These are phyloP conservation scores for Panus rudis DNA, from an alignment of 768 basidiomycete species.

Conservation along the genomic window DNA sequence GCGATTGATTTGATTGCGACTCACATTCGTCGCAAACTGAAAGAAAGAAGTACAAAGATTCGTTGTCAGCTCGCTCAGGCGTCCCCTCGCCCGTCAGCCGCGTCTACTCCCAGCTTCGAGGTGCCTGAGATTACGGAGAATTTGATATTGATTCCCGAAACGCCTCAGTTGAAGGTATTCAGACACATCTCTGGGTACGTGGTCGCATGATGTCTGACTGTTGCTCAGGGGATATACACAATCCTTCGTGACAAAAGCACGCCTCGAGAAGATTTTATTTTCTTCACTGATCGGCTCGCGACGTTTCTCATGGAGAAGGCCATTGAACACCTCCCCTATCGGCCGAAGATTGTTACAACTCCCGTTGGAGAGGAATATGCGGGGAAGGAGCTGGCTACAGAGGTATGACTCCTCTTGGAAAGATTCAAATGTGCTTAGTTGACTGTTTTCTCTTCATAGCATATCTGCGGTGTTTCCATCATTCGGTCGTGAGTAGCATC, in stretches of 20 bases:
- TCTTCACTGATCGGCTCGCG: constrained; percentile 83
- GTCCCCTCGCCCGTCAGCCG: constrained; percentile 12
- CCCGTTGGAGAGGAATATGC: constrained; percentile 48
- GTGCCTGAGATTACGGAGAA: constrained; percentile 40
- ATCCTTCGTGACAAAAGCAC: constrained; percentile 71
- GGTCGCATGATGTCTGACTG: not conserved
- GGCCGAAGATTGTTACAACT: constrained; percentile 52
- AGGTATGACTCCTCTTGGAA: constrained; percentile 31
- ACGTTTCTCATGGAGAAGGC: constrained; percentile 82
- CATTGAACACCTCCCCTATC: constrained; percentile 74
- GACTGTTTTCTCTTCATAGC: constrained; percentile 30
- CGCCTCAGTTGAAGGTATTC: constrained; percentile 73
- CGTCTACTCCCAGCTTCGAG: not conserved
- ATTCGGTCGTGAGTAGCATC: constrained; percentile 66
- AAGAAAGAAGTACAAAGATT: constrained; percentile 69
- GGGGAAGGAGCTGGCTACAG: constrained; percentile 58
- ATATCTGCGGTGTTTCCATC: constrained; percentile 84
- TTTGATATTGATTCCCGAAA: constrained; percentile 65
- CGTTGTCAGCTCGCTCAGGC: constrained; percentile 60
- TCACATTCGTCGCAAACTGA: constrained; percentile 80
- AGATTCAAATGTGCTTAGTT: constrained; percentile 5
- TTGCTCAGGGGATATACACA: constrained; percentile 80
- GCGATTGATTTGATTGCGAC: constrained; percentile 92
- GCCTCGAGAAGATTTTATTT: constrained; percentile 80
- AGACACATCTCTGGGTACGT: not conserved